Evolutionary conservation across 805 yeast genomes (phyloP), one percentile per base, ranked within the genome.

Genomic region (Starmera pachycereana): DNA sequence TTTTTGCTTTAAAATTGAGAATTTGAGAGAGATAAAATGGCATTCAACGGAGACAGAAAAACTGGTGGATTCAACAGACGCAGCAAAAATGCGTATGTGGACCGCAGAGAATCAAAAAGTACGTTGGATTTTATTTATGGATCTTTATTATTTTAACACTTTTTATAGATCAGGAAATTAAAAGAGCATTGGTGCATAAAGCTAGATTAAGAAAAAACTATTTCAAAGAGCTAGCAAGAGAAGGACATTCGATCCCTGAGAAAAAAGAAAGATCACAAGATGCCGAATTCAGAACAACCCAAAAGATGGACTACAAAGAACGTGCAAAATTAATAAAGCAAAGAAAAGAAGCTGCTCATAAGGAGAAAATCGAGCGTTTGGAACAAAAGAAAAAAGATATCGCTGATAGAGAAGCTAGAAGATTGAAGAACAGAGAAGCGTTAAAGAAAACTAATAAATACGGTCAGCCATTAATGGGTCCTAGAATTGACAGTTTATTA

Each of bases 391-490:
- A 54, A 12, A 47, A 47, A 42, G 53, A 63, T 43, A 65, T 65
- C 34, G 61, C 52, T 49, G 56, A 57, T 53, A 74, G 64, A 44
- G 68, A 59, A 52, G 64, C 53, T 33, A 55, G 57, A 32, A 62
- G 65, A 52, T 72, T 65, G 54, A 63, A 50, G 29, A 72, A 70
- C 48, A 64, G 70, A 27, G 67, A 71, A 43, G 56, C 51, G 18
- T 49, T 79, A 38, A 62, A 68, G 8, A 66, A 71, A 42, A 78
- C 66, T 45, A 89, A 95, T 1, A 68, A 68, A 50, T 55, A 65
- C 4, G 97, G 97, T 0, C 97, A 89, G 58, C 97, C 97, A 3
- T 61, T 75, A 35, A 85, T 89, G 90, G 96, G 87, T 0, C 94
- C 96, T 12, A 74, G 94, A 59, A 85, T 89, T 42, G 80, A 76